These are phyloP conservation scores for Saccharomyces mikatae DNA, from an alignment of 805 yeast species.

Conservation along the genomic window DNA sequence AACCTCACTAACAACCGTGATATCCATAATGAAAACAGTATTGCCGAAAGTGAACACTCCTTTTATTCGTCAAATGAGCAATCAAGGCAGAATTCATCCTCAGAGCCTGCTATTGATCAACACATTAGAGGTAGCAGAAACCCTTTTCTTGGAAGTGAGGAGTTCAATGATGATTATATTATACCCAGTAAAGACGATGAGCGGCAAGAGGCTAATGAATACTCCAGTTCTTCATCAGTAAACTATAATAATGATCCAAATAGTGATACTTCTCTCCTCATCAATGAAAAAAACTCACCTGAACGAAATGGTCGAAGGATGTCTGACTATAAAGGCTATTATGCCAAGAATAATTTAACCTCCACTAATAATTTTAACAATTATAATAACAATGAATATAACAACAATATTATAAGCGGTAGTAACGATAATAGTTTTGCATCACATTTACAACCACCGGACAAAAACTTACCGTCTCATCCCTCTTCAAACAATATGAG, in stretches of 20 bases:
- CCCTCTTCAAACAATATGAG: not conserved
- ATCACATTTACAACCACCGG: constrained; percentile 1
- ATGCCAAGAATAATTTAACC: constrained; percentile 14
- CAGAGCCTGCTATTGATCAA: not conserved
- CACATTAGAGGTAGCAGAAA: constrained; percentile 1
- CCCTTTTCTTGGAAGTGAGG: constrained; percentile 10
- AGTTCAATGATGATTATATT: not conserved
- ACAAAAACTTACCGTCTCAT: not conserved
- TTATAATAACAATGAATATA: constrained; percentile 3
- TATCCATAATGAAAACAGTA: not conserved
- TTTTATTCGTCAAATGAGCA: constrained; percentile 5
- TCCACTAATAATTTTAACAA: not conserved
- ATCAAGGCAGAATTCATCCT: not conserved
- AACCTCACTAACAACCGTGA: constrained; percentile 5
- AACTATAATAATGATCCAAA: constrained; percentile 1
- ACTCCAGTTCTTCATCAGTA: constrained; percentile 4
- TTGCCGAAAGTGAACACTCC: constrained; percentile 7
- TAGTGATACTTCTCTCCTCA: constrained; percentile 1
- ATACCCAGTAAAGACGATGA: not conserved
- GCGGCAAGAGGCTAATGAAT: constrained; percentile 3
- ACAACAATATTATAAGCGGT: constrained; percentile 1
- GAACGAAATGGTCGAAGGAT: constrained; percentile 3
- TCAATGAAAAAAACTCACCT: not conserved
- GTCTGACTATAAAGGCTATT: constrained; percentile 28
- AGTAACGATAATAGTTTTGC: not conserved